Evolutionary conservation across 1,284 basidiomycete species (phyloP), one percentile per base, ranked within the genome.

Genomic region (Stygiomarasmius scandens): DNA sequence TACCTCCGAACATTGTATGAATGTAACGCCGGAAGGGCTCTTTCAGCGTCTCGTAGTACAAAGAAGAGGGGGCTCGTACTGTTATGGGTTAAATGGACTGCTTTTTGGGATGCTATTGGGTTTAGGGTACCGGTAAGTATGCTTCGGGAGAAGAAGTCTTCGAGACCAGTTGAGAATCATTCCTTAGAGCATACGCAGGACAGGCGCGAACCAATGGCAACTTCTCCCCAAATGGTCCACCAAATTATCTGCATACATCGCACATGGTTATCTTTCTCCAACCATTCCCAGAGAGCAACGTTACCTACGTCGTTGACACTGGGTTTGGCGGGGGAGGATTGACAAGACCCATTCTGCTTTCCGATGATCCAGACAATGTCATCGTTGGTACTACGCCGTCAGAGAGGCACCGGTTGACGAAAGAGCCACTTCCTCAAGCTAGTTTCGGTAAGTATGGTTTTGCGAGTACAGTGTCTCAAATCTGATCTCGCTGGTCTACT

Each of bases 31-130:
- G 2, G 61, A 70, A 47, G 66, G 62, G 2, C 55, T 71, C 6
- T 76, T 68, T 52, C 23, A 67, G 2, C 66, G 73, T 1, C 54
- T 76, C 29, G 68, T 77, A 8, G 44, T 62, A 0, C 62, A 68
- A 23, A 54, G 64, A 3, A 63, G 63, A 3, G 75, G 74, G 12
- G 29, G 29, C 3, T 73, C 71, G 2, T 77, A 73, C 49, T 77
- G 76, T 61, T 75, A 72, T 54, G 76, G 75, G 3, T 66, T 68
- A 34, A 76, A 74, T 57, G 65, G 66, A 0, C 53, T 77, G 1
- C 63, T 77, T 41, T 41, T 41, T 41, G 38, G 38, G 4, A 41
- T 41, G 38, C 16, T 41, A 16, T 4, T 8, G 16, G 38, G 38
- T 41, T n/a, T 41, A 19, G 38, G 38, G 5, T 41, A 41, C 16